Percentiles rank a stretch among this genome's conserved stretches.
phyloP scores from a whole-genome alignment of 2,329 filamentous ascomycete species.

The Leptographium flavum region DNA sequence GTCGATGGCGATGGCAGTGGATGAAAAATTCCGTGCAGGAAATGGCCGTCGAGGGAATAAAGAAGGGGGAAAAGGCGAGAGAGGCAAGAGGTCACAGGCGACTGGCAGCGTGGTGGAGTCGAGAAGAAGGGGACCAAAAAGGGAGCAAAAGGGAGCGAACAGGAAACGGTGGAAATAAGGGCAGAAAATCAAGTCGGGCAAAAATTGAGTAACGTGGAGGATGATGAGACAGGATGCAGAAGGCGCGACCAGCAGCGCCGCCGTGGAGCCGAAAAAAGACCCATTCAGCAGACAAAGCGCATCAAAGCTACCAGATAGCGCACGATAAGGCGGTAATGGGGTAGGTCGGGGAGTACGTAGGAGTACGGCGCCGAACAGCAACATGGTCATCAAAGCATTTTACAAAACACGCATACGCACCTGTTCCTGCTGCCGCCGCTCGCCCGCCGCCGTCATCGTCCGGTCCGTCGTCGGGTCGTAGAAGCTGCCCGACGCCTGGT shows the following conservation, averaged over 20 bases:
- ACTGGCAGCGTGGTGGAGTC: conserved; percentile 11
- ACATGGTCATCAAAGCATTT: not conserved
- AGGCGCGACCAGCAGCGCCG: not conserved
- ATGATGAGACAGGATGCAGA: conserved; percentile 5
- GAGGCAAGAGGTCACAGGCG: conserved; percentile 2
- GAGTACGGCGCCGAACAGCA: not conserved
- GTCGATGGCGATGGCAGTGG: conserved; percentile 4
- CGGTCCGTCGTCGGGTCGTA: conserved; percentile 41
- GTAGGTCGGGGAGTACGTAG: not conserved
- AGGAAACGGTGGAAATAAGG: conserved; percentile 1
- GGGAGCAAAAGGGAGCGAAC: conserved; percentile 7
- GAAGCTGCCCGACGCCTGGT: conserved; percentile 24
- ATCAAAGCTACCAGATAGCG: not conserved
- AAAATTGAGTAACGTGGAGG: conserved; percentile 5
- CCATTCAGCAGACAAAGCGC: not conserved
- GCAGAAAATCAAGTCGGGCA: conserved; percentile 2
- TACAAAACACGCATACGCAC: not conserved
- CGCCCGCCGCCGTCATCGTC: conserved; percentile 18
- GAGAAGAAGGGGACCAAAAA: conserved; percentile 8
- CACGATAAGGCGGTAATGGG: not conserved
- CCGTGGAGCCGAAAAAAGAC: conserved; percentile 3
- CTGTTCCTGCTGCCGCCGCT: conserved; percentile 33
- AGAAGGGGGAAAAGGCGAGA: conserved; percentile 3
- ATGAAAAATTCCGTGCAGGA: not conserved
- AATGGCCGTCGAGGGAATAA: not conserved